Percentiles rank a stretch among this genome's conserved stretches.
phyloP scores from a whole-genome alignment of 2,329 filamentous ascomycete genomes.

The Dactylonectria estremocensis region DNA sequence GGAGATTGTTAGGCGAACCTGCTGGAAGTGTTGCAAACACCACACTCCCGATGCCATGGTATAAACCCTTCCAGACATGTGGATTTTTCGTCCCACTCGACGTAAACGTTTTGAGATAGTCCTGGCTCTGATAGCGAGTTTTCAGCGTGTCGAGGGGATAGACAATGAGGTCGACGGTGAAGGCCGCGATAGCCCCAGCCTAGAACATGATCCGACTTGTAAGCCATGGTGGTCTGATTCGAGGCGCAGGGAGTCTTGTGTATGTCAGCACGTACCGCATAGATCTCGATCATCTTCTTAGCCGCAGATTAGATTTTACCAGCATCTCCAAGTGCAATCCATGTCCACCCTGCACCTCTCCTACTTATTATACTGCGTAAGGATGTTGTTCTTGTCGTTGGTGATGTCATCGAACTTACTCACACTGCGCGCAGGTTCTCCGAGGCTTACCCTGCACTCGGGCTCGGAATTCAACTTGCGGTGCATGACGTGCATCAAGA shows the following conservation, averaged over 20 bases:
- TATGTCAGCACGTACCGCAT: slow-evolving; percentile 45
- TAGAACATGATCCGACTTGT: slow-evolving; percentile 53
- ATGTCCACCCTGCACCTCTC: slow-evolving; percentile 5
- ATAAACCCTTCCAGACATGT: slow-evolving; percentile 79
- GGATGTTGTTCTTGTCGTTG: neutral
- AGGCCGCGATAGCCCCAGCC: slow-evolving; percentile 89
- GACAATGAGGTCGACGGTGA: slow-evolving; percentile 87
- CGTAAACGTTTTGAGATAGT: slow-evolving; percentile 78
- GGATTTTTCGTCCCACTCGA: slow-evolving; percentile 68
- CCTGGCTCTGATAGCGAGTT: slow-evolving; percentile 84
- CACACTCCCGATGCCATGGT: slow-evolving; percentile 89
- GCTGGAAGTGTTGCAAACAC: slow-evolving; percentile 91
- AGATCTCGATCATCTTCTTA: slow-evolving; percentile 50
- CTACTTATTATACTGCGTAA: neutral
- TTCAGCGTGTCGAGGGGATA: slow-evolving; percentile 94
- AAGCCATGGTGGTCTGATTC: slow-evolving; percentile 28
- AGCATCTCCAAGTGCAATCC: neutral
- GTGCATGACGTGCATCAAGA: neutral
- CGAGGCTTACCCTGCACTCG: neutral
- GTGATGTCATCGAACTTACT: slow-evolving; percentile 33
- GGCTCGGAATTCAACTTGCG: neutral
- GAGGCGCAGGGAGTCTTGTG: fast-evolving
- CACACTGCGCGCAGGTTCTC: slow-evolving; percentile 15
- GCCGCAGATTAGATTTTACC: slow-evolving; percentile 4
- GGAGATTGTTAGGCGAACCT: slow-evolving; percentile 63